Evolutionary conservation across 2,329 filamentous ascomycete species (phyloP).

Genomic region (Fusarium sarcochroum): DNA sequence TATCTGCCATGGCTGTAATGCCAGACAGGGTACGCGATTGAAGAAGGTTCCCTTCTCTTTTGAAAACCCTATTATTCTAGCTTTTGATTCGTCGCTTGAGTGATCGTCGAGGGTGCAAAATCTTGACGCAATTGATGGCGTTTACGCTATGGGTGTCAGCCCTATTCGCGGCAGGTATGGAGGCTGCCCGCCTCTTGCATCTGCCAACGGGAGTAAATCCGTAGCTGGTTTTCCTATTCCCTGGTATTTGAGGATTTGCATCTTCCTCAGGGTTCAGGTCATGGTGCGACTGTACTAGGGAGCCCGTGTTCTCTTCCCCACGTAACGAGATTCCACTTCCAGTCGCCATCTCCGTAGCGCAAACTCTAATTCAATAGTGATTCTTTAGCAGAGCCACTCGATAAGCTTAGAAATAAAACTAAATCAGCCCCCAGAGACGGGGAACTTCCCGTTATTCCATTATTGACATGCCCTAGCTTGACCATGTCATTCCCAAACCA

Average conservation of each 20-base stretch:
- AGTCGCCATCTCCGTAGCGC: neutral
- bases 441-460: neutral
- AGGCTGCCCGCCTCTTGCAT: neutral
- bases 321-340: constrained; percentile 1
- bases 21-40: no score
- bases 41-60: no score
- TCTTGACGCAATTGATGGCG: no score
- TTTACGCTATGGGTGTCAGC: neutral
- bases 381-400: neutral
- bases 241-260: neutral
- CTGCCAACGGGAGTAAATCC: no score
- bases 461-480: neutral
- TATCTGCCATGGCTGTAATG: no score
- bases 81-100: no score
- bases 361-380: neutral
- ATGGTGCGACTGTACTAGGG: neutral
- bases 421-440: no score
- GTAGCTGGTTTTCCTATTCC: no score
- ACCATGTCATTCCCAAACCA: neutral
- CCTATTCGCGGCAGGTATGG: neutral
- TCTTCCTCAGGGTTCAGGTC: neutral
- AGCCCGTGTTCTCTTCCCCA: neutral
- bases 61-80: no score
- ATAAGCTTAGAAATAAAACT: constrained; percentile 12
- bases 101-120: no score